A percentile compares a stretch with the other conserved stretches of the same genome.
Evolutionary conservation across 2,329 filamentous ascomycete species (phyloP).

Genomic region (Chaetomium sp.): DNA sequence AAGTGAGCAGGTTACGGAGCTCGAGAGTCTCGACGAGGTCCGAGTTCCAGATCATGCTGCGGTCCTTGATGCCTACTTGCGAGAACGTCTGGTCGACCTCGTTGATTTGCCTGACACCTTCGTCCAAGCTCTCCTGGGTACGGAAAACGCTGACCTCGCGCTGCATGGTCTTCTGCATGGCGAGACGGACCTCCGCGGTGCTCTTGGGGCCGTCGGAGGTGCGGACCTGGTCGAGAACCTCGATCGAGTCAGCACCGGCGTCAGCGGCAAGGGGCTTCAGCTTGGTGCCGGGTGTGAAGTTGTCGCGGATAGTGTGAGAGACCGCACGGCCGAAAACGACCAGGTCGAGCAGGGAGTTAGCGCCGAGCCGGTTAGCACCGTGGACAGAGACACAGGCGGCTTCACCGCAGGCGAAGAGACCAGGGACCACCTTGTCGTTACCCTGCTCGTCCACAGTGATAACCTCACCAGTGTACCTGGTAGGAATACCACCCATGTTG

Average conservation of each 20-base stretch:
- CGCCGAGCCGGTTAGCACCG: constrained; percentile 94
- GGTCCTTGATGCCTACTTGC: constrained; percentile 91
- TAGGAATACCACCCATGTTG: constrained; percentile 99
- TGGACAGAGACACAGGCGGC: constrained; percentile 97
- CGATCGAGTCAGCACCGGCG: constrained; percentile 81
- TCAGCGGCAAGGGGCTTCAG: constrained; percentile 77
- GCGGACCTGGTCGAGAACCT: constrained; percentile 77
- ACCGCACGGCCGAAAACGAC: constrained; percentile 97
- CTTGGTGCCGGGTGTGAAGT: constrained; percentile 75
- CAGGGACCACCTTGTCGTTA: constrained; percentile 87
- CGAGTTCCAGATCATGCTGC: constrained; percentile 99
- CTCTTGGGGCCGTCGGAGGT: constrained; percentile 78
- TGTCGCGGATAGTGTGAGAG: constrained; percentile 93
- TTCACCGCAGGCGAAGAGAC: constrained; percentile 94
- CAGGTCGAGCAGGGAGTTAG: constrained; percentile 95
- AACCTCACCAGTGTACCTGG: constrained; percentile 94
- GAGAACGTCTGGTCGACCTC: constrained; percentile 75
- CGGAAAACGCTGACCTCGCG: constrained; percentile 95
- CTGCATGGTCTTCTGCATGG: constrained; percentile 99
- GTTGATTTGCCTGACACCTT: constrained; percentile 82
- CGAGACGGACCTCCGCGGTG: constrained; percentile 79
- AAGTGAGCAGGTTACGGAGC: constrained; percentile 89
- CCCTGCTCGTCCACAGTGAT: constrained; percentile 79
- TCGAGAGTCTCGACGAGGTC: constrained; percentile 95
- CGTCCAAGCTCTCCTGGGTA: constrained; percentile 86